Base-by-base conservation (phyloP, 192 early-diverging fungal species). In the Phycomyces blakesleeanus region DNA sequence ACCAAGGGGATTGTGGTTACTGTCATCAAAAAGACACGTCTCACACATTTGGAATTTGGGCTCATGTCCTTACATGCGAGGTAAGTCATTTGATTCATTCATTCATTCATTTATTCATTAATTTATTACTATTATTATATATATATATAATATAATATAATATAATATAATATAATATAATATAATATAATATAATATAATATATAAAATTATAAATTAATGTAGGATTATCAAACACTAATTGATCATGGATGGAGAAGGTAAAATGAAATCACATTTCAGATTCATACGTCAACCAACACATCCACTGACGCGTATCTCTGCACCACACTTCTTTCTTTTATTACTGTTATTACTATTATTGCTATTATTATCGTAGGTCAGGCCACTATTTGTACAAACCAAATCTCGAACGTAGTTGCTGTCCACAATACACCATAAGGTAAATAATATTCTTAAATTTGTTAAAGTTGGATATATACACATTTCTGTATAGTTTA, bases 201-300 rank as follows among this genome's bases (percentile, higher is more conserved):
- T n/a, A n/a, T 63, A 34, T 9, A 15, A 7, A 21, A 12, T 47
- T 29, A 18, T 26, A 21, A 41, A 58, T 9, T 22, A 14, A 44
- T 25, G 15, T 63, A 86, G 76, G 76, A 83, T 56, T 87, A 86
- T 64, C 84, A 91, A 75, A 55, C 47, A 2, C 73, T 91, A 14
- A 83, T 91, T 54, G 85, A 93, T 67, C 64, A 78, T 49, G 89
- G 89, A 39, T 91, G 89, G 90, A 76, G 90, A 64, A 82, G 90
- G 80, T 81, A 72, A 26, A 49, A 41, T 2, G 37, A 41, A 21
- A 22, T 14, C n/a, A n/a, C n/a, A n/a, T n/a, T n/a, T n/a, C n/a
- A n/a, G n/a, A n/a, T n/a, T n/a, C n/a, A n/a, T n/a, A n/a, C n/a
- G n/a, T n/a, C n/a, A n/a, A n/a, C n/a, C n/a, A n/a, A n/a, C n/a